Conservation (phyloP, 2,329 filamentous ascomycete genomes). For the Alternaria viburni region DNA sequence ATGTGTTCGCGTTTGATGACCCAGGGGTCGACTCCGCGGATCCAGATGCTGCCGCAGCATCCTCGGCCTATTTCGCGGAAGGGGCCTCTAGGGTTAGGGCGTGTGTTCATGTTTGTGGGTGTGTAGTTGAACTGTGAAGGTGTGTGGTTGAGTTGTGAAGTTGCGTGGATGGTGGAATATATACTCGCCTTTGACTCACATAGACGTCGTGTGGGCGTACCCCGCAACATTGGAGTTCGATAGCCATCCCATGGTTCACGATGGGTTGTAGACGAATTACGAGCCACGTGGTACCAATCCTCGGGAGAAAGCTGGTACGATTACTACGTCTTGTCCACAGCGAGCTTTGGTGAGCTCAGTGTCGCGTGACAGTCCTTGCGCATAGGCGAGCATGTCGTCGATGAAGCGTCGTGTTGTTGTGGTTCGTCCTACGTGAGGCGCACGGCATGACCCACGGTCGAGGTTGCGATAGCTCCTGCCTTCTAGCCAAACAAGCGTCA, state of each 20-base stretch:
- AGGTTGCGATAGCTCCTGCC: background rate
- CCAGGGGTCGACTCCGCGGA: background rate
- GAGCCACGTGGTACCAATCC: background rate
- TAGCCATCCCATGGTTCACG: background rate
- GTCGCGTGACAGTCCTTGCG: background rate
- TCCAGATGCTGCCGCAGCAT: constrained; percentile 22
- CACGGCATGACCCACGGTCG: background rate
- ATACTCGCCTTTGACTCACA: background rate
- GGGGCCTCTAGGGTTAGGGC: background rate
- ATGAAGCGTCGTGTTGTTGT: background rate
- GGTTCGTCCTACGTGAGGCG: background rate
- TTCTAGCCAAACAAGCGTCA: background rate
- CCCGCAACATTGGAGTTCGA: background rate
- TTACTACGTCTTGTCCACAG: background rate
- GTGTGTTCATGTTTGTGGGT: background rate
- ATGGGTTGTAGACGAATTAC: background rate
- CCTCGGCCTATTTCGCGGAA: constrained; percentile 16
- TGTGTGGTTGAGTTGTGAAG: background rate
- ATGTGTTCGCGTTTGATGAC: constrained; percentile 17
- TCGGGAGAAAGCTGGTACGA: background rate
- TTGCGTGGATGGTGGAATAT: background rate
- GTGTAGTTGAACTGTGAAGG: background rate
- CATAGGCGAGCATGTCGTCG: background rate
- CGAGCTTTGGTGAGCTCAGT: background rate
- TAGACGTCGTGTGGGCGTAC: background rate